phyloP scores from a whole-genome alignment of 1,284 basidiomycete genomes.

The Irpex sp. region DNA sequence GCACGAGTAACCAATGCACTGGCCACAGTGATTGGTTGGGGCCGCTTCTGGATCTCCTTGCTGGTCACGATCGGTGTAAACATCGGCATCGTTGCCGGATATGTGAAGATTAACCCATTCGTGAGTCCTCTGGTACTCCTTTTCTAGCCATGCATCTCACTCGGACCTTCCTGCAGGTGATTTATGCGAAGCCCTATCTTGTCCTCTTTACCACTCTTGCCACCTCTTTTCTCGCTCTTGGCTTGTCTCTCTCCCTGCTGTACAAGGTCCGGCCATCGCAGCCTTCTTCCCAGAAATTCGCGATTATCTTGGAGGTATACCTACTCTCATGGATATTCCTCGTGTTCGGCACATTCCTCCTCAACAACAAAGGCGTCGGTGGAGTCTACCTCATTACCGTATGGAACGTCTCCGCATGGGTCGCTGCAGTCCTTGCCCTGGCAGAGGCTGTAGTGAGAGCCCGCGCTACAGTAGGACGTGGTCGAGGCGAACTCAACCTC shows the following conservation, averaged over 20 bases:
- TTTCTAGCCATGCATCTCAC: not conserved
- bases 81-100: slow-evolving; percentile 43
- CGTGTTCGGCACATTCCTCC: slow-evolving; percentile 25
- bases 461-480: slow-evolving; percentile 16
- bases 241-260: slow-evolving; percentile 9
- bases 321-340: slow-evolving; percentile 34
- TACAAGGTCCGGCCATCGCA: slow-evolving; percentile 15
- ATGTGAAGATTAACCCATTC: slow-evolving; percentile 56
- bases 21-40: slow-evolving; percentile 26
- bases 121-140: slow-evolving; percentile 36
- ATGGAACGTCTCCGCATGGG: slow-evolving; percentile 50
- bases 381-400: slow-evolving; percentile 36
- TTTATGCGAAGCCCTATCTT: slow-evolving; percentile 11
- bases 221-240: slow-evolving; percentile 10
- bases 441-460: slow-evolving; percentile 33
- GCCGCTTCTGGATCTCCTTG: slow-evolving; percentile 59
- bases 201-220: slow-evolving; percentile 12
- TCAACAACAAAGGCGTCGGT: slow-evolving; percentile 22
- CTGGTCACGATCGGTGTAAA: slow-evolving; percentile 43
- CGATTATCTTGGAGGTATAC: slow-evolving; percentile 26
- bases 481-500: slow-evolving; percentile 11
- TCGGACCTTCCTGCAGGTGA: slow-evolving; percentile 7
- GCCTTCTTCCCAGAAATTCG: slow-evolving; percentile 16
- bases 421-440: slow-evolving; percentile 43
- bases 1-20: not conserved